Percentiles rank a stretch among this genome's conserved stretches.
Evolutionary conservation across 2,329 filamentous ascomycete genomes (phyloP).

Genomic region (Pseudocercospora musae): DNA sequence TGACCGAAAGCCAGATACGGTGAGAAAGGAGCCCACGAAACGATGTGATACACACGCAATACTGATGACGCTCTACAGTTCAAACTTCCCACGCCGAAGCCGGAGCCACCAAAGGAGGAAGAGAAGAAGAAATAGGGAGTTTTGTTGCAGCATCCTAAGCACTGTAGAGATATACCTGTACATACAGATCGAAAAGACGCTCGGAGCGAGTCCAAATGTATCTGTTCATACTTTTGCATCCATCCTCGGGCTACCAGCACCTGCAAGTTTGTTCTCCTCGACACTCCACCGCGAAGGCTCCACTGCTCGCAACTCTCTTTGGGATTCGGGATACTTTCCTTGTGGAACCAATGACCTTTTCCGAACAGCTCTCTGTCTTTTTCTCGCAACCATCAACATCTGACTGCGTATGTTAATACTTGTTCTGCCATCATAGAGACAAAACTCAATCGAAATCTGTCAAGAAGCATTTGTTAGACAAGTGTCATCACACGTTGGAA

Average conservation of each 20-base stretch:
- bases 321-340: background rate
- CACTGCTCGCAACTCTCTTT: background rate
- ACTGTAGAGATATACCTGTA: conserved; percentile 16
- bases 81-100: conserved; percentile 92
- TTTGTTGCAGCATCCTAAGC: background rate
- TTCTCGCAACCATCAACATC: background rate
- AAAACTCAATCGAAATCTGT: background rate
- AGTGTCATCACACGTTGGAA: background rate
- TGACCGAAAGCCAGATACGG: conserved; percentile 72
- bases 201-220: background rate
- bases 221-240: background rate
- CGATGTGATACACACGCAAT: background rate
- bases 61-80: conserved; percentile 52
- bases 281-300: background rate
- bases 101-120: conserved; percentile 86
- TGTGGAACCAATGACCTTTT: conserved; percentile 2
- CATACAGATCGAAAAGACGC: conserved; percentile 10
- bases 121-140: conserved; percentile 65
- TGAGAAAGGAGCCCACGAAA: conserved; percentile 29
- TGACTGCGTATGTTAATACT: background rate
- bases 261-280: background rate
- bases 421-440: background rate
- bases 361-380: background rate
- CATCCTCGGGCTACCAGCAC: background rate
- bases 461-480: background rate